Percentiles rank a stretch among this genome's conserved stretches.
Conservation (phyloP, 2,329 filamentous ascomycete species). For the Tetracladium maxilliforme region DNA sequence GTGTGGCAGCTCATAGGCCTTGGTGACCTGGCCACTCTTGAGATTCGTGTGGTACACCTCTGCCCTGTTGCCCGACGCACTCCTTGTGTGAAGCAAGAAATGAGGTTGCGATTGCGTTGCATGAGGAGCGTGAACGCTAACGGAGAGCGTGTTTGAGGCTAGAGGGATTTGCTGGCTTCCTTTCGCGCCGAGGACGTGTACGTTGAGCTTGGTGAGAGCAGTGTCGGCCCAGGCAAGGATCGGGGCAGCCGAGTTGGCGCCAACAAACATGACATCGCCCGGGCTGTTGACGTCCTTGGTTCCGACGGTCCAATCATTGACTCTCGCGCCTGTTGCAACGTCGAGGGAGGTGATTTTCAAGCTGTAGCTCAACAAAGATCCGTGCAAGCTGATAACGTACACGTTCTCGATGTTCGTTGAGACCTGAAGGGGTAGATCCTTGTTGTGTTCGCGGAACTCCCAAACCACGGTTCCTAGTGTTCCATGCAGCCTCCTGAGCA, state of each 20-base stretch:
- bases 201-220: slow-evolving; percentile 43
- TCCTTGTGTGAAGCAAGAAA: slow-evolving; percentile 73
- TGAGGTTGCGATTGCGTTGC: slow-evolving; percentile 59
- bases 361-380: slow-evolving; percentile 54
- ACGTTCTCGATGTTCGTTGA: slow-evolving; percentile 55
- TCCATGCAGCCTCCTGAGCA: slow-evolving; percentile 60
- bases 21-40: slow-evolving; percentile 52
- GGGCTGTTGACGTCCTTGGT: slow-evolving; percentile 58
- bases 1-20: slow-evolving; percentile 67
- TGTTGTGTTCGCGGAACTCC: slow-evolving; percentile 57
- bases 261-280: slow-evolving; percentile 58
- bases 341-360: slow-evolving; percentile 66
- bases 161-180: too few relatives aligned
- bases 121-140: slow-evolving; percentile 59
- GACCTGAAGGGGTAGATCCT: slow-evolving; percentile 60
- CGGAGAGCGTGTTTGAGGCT: too few relatives aligned
- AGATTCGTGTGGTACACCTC: slow-evolving; percentile 76
- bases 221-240: slow-evolving; percentile 64
- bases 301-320: slow-evolving; percentile 56
- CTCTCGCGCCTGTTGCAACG: slow-evolving; percentile 53
- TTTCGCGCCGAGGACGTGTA: slow-evolving; percentile 54
- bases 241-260: slow-evolving; percentile 60
- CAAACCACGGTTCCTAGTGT: slow-evolving; percentile 61
- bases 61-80: slow-evolving; percentile 57
- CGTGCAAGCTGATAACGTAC: slow-evolving; percentile 65